Conservation (phyloP, 2,329 filamentous ascomycete genomes). For the Lecanicillium sp. region DNA sequence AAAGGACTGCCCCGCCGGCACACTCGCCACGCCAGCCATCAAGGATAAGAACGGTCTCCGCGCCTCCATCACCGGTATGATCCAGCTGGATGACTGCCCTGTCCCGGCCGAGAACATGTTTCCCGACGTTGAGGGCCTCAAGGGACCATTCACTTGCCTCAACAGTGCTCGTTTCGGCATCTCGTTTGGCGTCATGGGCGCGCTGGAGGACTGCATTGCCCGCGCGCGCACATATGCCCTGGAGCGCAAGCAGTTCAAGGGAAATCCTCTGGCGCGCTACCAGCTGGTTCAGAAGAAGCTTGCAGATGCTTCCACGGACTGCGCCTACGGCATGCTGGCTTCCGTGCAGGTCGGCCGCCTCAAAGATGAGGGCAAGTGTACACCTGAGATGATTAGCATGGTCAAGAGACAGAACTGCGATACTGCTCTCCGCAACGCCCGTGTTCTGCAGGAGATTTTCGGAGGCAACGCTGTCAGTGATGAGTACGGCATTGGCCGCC, state of each 20-base stretch:
- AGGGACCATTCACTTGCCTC: conserved; percentile 85
- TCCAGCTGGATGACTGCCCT: conserved; percentile 84
- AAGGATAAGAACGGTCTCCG: conserved; percentile 93
- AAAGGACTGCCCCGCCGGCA: conserved; percentile 74
- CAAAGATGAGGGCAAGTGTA: conserved; percentile 81
- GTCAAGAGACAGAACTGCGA: conserved; percentile 98
- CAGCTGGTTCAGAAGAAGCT: conserved; percentile 98
- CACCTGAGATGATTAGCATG: conserved; percentile 95
- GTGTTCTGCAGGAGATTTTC: conserved; percentile 86
- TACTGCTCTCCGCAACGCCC: conserved; percentile 69
- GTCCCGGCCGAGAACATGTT: conserved; percentile 92
- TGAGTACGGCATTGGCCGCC: conserved; percentile 89
- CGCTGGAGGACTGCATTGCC: conserved; percentile 81
- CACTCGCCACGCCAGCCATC: conserved; percentile 82
- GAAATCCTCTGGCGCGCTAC: conserved; percentile 89
- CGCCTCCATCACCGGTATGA: conserved; percentile 95
- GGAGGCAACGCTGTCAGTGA: conserved; percentile 97
- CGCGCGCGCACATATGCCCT: conserved; percentile 80
- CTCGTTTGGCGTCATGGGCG: conserved; percentile 86
- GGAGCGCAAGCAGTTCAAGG: conserved; percentile 92
- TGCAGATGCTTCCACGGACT: conserved; percentile 84
- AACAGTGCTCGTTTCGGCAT: conserved; percentile 94
- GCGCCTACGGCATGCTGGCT: conserved; percentile 82
- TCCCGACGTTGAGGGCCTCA: conserved; percentile 76
- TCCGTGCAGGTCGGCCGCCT: conserved; percentile 84